phyloP scores from a whole-genome alignment of 805 yeast species.

The Starmera amethionina region DNA sequence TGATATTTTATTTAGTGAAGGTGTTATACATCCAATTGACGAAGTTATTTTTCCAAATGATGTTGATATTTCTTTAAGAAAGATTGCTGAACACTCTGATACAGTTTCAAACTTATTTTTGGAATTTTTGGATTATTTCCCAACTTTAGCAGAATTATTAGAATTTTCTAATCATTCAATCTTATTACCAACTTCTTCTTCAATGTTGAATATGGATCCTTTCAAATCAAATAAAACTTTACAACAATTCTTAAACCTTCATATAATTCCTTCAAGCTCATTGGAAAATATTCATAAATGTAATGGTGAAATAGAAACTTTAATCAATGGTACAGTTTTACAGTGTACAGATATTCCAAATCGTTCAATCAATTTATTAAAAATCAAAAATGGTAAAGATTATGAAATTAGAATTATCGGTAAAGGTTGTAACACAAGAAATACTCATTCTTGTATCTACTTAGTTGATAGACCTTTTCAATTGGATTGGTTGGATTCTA shows the following conservation, averaged over 20 bases:
- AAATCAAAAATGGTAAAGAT: conserved; percentile 37
- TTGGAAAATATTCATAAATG: conserved; percentile 39
- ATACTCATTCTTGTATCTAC: conserved; percentile 41
- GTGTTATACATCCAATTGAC: conserved; percentile 69
- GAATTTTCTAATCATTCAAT: conserved; percentile 41
- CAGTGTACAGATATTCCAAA: conserved; percentile 30
- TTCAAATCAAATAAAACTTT: conserved; percentile 30
- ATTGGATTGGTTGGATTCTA: conserved; percentile 48
- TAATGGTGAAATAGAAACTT: conserved; percentile 31
- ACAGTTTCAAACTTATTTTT: conserved; percentile 28
- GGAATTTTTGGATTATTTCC: conserved; percentile 33
- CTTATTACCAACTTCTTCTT: conserved; percentile 59
- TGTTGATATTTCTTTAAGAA: conserved; percentile 41
- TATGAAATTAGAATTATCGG: conserved; percentile 50
- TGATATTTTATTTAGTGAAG: conserved; percentile 73
- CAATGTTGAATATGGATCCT: conserved; percentile 45
- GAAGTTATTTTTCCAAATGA: conserved; percentile 46
- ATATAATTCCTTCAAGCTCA: conserved; percentile 54
- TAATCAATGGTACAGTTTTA: conserved; percentile 34
- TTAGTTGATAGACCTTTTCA: conserved; percentile 60
- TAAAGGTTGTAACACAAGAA: conserved; percentile 47
- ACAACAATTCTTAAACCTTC: conserved; percentile 51
- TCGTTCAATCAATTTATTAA: conserved; percentile 26
- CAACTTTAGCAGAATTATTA: conserved; percentile 35
- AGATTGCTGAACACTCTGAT: conserved; percentile 48